Base-by-base conservation (phyloP, 2,329 filamentous ascomycete genomes). In the Lachnellula subtilissima region DNA sequence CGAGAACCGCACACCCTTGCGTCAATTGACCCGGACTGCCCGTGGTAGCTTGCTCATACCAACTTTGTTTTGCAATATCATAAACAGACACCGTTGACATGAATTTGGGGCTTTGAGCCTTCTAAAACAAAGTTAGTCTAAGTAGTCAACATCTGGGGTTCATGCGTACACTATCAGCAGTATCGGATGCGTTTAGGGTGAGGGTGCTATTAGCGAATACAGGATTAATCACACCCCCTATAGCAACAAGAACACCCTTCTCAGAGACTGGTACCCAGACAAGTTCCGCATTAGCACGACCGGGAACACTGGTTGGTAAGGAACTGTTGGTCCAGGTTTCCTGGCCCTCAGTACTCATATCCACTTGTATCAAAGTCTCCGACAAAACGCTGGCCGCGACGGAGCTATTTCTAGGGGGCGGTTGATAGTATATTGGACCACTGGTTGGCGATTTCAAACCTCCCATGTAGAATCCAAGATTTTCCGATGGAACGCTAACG, bases 261-360 rank as follows among this genome's bases (percentile, higher is more conserved):
- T 80, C 74, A 3, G 89, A 88, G 46, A 91, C 89, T 1, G 91
- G 91, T 0, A 96, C 79, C 86, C 87, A 91, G 0, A 87, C 84
- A 1, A 87, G 73, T 56, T 87, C 85, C 0, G 85, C 77, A 61
- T 81, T 84, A 4, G 84, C 83, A 15, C 87, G 79, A 0, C 79
- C 79, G 4, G 73, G 69, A 6, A 87, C 73, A 4, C 67, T 61
- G 0, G 64, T 42, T 0, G 80, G 78, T 2, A 89, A 67, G 0
- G 82, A 81, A 1, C 50, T 60, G 61, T 88, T 89, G 6, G 64
- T 70, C 82, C 86, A 90, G 4, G 63, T 74, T 55, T 81, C 78
- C 0, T 66, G 40, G 4, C 71, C 59, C 67, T 85, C 80, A 0
- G 65, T 67, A 0, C 72, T 66, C 78, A 88, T 81, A 61, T 89